These are phyloP conservation scores for Lasiodiplodia sp. DNA, from an alignment of 2,329 filamentous ascomycete species.

Conservation along the genomic window DNA sequence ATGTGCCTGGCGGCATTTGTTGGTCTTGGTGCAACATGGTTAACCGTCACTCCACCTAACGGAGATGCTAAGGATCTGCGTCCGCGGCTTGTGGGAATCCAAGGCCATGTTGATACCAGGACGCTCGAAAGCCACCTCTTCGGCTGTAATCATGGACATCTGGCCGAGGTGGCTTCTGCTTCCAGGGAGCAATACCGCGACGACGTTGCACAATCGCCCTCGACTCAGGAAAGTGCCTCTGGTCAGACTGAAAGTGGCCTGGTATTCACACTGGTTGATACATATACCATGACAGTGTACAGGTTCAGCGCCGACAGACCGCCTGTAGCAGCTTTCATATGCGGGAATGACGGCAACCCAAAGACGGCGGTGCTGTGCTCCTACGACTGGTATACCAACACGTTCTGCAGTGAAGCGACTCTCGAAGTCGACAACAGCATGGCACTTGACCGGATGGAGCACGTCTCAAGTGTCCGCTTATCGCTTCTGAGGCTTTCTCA, in stretches of 20 bases:
- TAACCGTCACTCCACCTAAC: not conserved
- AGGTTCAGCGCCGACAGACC: slow-evolving; percentile 44
- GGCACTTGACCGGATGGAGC: not conserved
- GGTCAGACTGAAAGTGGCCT: not conserved
- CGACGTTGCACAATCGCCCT: slow-evolving; percentile 33
- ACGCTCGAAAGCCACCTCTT: slow-evolving; percentile 44
- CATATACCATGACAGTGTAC: slow-evolving; percentile 48
- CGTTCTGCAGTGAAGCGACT: slow-evolving; percentile 48
- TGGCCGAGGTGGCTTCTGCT: slow-evolving; percentile 32
- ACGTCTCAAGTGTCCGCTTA: not conserved
- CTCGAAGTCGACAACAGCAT: slow-evolving; percentile 43
- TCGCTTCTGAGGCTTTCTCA: not conserved
- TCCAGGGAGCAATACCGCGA: slow-evolving; percentile 32
- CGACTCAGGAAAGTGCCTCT: slow-evolving; percentile 28
- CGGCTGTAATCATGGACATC: slow-evolving; percentile 39
- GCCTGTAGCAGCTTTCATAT: slow-evolving; percentile 47
- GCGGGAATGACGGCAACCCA: slow-evolving; percentile 49
- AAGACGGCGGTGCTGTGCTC: slow-evolving; percentile 51
- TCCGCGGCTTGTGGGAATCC: slow-evolving; percentile 41
- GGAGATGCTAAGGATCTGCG: not conserved
- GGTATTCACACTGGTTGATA: slow-evolving; percentile 51
- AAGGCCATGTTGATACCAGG: slow-evolving; percentile 41
- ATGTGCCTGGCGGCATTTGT: not conserved
- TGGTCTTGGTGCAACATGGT: not conserved
- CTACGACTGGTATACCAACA: slow-evolving; percentile 47